Evolutionary conservation across 805 yeast species (phyloP).

Genomic region (Saturnispora ahearnii): DNA sequence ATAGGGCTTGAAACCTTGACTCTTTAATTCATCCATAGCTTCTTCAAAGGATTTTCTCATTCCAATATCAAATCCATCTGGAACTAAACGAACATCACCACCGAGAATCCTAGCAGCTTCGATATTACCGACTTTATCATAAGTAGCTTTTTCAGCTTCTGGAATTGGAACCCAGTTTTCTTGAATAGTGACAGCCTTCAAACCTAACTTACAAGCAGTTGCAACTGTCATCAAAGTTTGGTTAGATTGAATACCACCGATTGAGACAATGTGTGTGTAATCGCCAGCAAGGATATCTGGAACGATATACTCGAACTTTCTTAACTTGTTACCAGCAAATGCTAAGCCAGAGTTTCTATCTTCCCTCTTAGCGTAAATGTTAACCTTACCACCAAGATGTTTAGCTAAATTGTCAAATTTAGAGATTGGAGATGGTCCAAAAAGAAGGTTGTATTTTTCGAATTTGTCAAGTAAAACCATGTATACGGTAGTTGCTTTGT

Average conservation of each 20-base stretch:
- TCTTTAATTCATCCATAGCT: conserved; percentile 22
- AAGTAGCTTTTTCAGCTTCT: conserved; percentile 23
- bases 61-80: conserved; percentile 30
- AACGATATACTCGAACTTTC: conserved; percentile 29
- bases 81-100: conserved; percentile 29
- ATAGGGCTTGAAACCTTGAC: conserved; percentile 27
- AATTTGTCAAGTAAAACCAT: conserved; percentile 19
- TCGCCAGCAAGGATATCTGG: conserved; percentile 29
- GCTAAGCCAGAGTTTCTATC: conserved; percentile 30
- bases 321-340: conserved; percentile 28
- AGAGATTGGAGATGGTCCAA: conserved; percentile 30
- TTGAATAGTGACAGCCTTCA: conserved; percentile 29
- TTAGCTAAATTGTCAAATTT: conserved; percentile 25
- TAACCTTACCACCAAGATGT: conserved; percentile 25
- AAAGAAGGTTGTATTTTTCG: conserved; percentile 23
- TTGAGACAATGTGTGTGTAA: conserved; percentile 29
- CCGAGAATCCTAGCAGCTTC: conserved; percentile 31
- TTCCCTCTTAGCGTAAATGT: conserved; percentile 29
- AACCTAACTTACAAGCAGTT: conserved; percentile 29
- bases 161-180: conserved; percentile 31
- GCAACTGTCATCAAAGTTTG: conserved; percentile 31
- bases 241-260: conserved; percentile 30
- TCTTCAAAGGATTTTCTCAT: conserved; percentile 29
- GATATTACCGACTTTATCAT: conserved; percentile 30
- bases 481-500: background rate